phyloP scores from a whole-genome alignment of 2,329 filamentous ascomycete genomes.

The Apiospora kogelbergensis region DNA sequence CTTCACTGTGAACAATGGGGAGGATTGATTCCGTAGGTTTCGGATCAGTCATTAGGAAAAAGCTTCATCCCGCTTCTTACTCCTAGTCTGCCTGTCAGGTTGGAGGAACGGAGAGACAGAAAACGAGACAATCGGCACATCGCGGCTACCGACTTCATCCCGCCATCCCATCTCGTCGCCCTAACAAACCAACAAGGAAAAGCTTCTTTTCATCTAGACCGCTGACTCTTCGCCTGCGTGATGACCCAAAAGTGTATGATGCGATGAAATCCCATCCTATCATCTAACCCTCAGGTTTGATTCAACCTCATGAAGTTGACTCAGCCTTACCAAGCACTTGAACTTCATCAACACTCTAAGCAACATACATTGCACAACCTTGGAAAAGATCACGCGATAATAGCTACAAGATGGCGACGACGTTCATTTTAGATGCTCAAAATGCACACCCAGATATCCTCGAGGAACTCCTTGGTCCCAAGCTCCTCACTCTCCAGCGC shows the following conservation, averaged over 20 bases:
- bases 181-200: neutral
- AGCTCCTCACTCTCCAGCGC: conserved; percentile 2
- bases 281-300: neutral
- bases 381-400: neutral
- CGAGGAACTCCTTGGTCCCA: neutral
- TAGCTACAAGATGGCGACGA: neutral
- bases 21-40: neutral
- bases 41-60: neutral
- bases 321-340: too few relatives aligned
- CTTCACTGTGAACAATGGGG: neutral
- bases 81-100: neutral
- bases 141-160: neutral
- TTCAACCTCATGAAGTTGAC: neutral
- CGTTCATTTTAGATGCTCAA: neutral
- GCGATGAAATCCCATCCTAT: neutral
- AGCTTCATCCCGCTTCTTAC: neutral
- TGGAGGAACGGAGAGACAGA: neutral
- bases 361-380: too few relatives aligned
- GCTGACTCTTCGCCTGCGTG: neutral
- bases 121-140: neutral
- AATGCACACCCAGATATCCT: neutral
- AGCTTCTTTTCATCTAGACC: neutral
- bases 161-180: neutral
- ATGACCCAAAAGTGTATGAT: neutral
- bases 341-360: too few relatives aligned